These are phyloP conservation scores for Naganishia sp. DNA, from an alignment of 1,284 basidiomycete species.

Conservation along the genomic window DNA sequence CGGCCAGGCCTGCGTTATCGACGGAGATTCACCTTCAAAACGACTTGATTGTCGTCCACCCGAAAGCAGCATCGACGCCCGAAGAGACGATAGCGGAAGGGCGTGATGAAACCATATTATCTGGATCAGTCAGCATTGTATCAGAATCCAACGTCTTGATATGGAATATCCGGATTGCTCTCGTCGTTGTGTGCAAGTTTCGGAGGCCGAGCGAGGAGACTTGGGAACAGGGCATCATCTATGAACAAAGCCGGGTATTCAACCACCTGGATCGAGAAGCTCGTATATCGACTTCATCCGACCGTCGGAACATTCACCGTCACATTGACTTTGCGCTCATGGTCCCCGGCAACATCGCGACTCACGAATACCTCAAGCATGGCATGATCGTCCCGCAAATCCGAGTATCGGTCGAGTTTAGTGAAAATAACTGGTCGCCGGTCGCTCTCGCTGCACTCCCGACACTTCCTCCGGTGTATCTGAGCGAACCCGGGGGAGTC, in stretches of 20 bases:
- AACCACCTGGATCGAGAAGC: conserved; percentile 14
- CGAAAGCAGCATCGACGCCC: not conserved
- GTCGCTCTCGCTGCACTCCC: not conserved
- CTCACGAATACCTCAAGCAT: conserved; percentile 6
- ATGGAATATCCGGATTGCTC: conserved; percentile 20
- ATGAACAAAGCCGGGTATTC: conserved; percentile 11
- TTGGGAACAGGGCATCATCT: conserved; percentile 13
- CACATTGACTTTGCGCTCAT: conserved; percentile 16
- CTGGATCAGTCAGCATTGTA: conserved; percentile 5
- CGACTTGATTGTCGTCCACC: conserved; percentile 15
- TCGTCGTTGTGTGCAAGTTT: conserved; percentile 7
- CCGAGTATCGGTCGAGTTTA: conserved; percentile 6
- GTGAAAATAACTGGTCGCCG: conserved; percentile 10
- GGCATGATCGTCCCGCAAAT: conserved; percentile 8
- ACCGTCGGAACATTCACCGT: conserved; percentile 9
- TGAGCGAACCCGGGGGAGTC: not conserved
- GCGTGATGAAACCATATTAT: conserved; percentile 2
- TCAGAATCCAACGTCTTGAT: conserved; percentile 13
- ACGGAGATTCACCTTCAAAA: conserved; percentile 16
- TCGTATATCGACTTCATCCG: not conserved
- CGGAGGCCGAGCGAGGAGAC: not conserved
- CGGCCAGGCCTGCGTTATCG: not conserved
- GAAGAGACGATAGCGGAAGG: conserved; percentile 2
- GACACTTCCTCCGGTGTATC: conserved; percentile 3
- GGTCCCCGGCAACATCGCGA: conserved; percentile 3